Base-by-base conservation (phyloP, 306 rosid species). In the Rosa lucieae region DNA sequence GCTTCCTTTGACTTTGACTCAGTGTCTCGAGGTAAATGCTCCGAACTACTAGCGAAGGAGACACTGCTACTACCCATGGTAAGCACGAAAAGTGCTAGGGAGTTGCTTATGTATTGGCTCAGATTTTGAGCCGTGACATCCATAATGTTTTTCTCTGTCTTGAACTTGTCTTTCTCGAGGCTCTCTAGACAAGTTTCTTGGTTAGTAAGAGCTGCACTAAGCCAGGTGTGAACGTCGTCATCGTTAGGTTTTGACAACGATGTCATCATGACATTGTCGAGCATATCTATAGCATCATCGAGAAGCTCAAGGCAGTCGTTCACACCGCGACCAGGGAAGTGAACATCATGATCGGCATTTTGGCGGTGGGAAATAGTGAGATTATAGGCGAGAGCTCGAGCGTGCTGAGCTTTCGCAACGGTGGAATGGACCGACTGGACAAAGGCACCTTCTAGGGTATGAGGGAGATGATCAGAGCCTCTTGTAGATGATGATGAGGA, bases 171-270 rank as follows among this genome's bases (percentile, higher is more conserved):
- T 10, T 44, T 73, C 52, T 77, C 58, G 40, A 78, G 81, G 76
- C 83, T 72, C 20, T 81, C 85, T 8, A 81, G 78, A 35, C 88
- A 85, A 3, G 88, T 81, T 21, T 71, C 81, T 66, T 85, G 88
- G 42, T 81, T 85, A 44, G 85, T 85, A 14, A 75, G 61, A 21
- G 88, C 83, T n/a, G 83, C 85, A 61, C 88, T 85, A 44, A 81
- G 88, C 88, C 88, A 81, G 8, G 83, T 68, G 43, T 78, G 83
- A 58, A 81, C 70, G 32, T 85, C 88, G 4, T 78, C 77, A 0
- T 18, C 59, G 20, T 32, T 14, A 32, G n/a, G 43, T 63, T 63
- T 63, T 9, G 43, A 63, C 43, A 63, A 5, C n/a, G 69, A 63
- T 14, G 43, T 63, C n/a, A 14, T 32, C 43, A 21, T 74, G 44